Evolutionary conservation across 2,329 filamentous ascomycete genomes (phyloP).

Genomic region (Colletotrichum nymphaeae): DNA sequence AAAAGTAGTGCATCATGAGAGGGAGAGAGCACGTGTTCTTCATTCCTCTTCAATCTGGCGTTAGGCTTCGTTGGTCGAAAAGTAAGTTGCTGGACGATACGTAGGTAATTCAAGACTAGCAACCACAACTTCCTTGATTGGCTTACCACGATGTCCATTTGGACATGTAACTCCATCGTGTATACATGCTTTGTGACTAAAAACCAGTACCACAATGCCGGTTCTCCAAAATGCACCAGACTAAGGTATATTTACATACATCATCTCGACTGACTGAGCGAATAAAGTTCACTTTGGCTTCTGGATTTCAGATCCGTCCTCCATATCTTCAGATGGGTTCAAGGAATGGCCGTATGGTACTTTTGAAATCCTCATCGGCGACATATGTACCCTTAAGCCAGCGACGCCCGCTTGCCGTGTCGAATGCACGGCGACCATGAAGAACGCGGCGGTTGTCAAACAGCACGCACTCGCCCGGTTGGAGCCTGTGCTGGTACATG

Average conservation of each 20-base stretch:
- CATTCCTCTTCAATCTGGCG: constrained; percentile 4
- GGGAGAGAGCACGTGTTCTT: background rate
- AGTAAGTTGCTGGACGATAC: background rate
- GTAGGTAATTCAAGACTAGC: background rate
- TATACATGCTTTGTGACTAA: background rate
- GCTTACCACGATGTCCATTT: background rate
- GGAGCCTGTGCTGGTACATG: constrained; percentile 78
- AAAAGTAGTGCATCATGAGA: background rate
- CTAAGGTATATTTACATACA: background rate
- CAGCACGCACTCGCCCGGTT: constrained; percentile 88
- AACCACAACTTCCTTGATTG: background rate
- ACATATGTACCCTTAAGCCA: constrained; percentile 92
- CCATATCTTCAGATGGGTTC: background rate
- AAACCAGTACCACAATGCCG: background rate
- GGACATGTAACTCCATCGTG: background rate
- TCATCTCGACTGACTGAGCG: background rate
- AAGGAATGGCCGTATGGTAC: constrained; percentile 37
- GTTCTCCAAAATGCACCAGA: background rate
- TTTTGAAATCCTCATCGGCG: constrained; percentile 60
- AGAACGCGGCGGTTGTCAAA: constrained; percentile 90
- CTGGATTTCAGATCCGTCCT: background rate
- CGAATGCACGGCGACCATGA: constrained; percentile 84
- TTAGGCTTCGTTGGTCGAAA: constrained; percentile 3
- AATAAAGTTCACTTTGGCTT: background rate
- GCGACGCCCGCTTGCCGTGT: constrained; percentile 72